Percentiles rank a stretch among this genome's conserved stretches.
Evolutionary conservation across 2,329 filamentous ascomycete genomes (phyloP).

Genomic region (Exophiala bonariae): DNA sequence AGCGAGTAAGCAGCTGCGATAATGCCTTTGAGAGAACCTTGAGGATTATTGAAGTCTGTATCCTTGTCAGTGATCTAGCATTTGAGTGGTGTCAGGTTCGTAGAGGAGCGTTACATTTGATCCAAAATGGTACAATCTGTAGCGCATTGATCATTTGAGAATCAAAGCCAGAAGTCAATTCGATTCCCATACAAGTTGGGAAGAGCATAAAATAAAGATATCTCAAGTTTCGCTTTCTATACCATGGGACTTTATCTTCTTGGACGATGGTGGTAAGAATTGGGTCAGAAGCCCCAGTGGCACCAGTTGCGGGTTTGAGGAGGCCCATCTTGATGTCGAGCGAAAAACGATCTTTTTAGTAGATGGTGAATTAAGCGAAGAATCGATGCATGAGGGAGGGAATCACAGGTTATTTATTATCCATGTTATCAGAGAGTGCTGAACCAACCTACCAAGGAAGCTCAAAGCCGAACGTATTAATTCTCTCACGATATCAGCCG

Average conservation of each 20-base stretch:
- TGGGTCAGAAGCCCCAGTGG: conserved; percentile 17
- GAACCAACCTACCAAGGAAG: too few species aligned
- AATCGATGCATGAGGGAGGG: too few species aligned
- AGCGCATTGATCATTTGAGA: conserved; percentile 51
- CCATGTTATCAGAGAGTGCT: too few species aligned
- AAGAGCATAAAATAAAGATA: conserved; percentile 59
- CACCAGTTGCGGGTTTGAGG: conserved; percentile 11
- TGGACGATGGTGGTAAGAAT: conserved; percentile 15
- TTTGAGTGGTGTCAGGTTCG: too few species aligned
- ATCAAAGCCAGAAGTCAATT: conserved; percentile 62
- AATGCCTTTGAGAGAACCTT: conserved; percentile 52
- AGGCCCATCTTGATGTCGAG: neutral
- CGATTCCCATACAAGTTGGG: conserved; percentile 62
- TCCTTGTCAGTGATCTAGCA: neutral
- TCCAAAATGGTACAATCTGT: conserved; percentile 41
- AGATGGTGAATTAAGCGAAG: too few species aligned
- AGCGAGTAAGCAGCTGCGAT: conserved; percentile 61
- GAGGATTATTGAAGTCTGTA: conserved; percentile 46
- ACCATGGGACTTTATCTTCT: conserved; percentile 50
- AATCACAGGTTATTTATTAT: too few species aligned
- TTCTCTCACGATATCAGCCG: too few species aligned
- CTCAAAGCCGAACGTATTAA: too few species aligned
- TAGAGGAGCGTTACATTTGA: conserved; percentile 36
- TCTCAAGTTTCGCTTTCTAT: conserved; percentile 60
- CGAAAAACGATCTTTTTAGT: too few species aligned